A percentile compares a stretch with the other conserved stretches of the same genome.
phyloP scores from a whole-genome alignment of 495 filamentous ascomycete genomes.

The Talaromyces nanjingensis region DNA sequence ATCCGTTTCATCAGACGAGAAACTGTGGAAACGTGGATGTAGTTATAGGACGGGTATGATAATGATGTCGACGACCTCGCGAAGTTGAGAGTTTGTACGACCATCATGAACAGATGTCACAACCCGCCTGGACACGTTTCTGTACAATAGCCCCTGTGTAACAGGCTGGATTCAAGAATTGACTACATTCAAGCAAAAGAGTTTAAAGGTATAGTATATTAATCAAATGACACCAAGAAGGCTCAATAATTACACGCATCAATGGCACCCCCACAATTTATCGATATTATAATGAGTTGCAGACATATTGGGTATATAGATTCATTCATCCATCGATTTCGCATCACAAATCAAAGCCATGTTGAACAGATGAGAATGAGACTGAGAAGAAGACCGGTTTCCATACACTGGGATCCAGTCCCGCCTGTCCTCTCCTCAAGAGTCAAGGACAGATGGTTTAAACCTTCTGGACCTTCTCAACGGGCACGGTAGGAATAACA shows the following conservation, averaged over 20 bases:
- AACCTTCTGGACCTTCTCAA: constrained; percentile 10
- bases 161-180: neutral
- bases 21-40: no score
- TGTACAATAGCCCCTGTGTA: neutral
- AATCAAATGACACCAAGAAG: neutral
- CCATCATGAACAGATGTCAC: no score
- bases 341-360: neutral
- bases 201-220: neutral
- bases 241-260: neutral
- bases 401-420: neutral
- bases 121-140: no score
- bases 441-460: neutral
- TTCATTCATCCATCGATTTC: neutral
- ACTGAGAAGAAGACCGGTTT: neutral
- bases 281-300: neutral
- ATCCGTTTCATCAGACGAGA: no score
- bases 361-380: neutral
- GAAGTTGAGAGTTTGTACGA: no score
- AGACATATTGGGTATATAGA: neutral
- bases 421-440: no score
- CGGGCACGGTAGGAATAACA: constrained; percentile 31
- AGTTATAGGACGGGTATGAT: no score
- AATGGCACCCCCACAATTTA: neutral
- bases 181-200: neutral
- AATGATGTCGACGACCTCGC: no score